These are phyloP conservation scores for Ophiognomonia clavigignenti-juglandacearum DNA, from an alignment of 2,329 filamentous ascomycete species.

Conservation along the genomic window DNA sequence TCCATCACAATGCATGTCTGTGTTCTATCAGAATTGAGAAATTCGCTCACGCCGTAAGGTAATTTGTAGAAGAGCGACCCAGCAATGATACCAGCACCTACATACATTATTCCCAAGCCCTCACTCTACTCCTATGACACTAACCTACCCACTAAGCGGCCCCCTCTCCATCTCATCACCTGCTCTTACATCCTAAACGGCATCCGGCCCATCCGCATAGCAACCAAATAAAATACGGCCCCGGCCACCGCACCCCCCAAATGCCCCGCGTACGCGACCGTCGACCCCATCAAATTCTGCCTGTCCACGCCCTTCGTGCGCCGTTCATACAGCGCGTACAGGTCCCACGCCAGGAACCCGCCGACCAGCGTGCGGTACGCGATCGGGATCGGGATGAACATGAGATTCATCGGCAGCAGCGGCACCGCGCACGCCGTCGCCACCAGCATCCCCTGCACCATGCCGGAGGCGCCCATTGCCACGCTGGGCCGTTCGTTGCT, in stretches of 20 bases:
- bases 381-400: slow-evolving; percentile 19
- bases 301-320: slow-evolving; percentile 5
- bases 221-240: slow-evolving; percentile 17
- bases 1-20: too few relatives aligned
- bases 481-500: slow-evolving; percentile 5
- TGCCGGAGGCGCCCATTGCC: slow-evolving; percentile 21
- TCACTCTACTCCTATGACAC: too few relatives aligned
- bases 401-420: slow-evolving; percentile 14
- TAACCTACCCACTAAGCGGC: neutral
- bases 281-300: slow-evolving; percentile 11
- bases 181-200: neutral
- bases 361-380: slow-evolving; percentile 15
- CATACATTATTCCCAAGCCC: too few relatives aligned
- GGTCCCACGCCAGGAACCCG: slow-evolving; percentile 18
- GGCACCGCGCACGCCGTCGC: slow-evolving; percentile 17
- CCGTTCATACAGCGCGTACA: slow-evolving; percentile 15
- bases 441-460: slow-evolving; percentile 20
- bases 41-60: too few relatives aligned
- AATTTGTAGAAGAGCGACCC: too few relatives aligned
- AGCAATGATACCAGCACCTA: too few relatives aligned
- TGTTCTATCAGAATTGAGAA: too few relatives aligned
- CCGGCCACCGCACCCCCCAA: slow-evolving; percentile 21
- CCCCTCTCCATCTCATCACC: neutral
- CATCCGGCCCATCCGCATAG: slow-evolving; percentile 6
- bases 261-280: slow-evolving; percentile 22